phyloP scores from a whole-genome alignment of 495 filamentous ascomycete genomes.

The Aspergillus kassunensis region DNA sequence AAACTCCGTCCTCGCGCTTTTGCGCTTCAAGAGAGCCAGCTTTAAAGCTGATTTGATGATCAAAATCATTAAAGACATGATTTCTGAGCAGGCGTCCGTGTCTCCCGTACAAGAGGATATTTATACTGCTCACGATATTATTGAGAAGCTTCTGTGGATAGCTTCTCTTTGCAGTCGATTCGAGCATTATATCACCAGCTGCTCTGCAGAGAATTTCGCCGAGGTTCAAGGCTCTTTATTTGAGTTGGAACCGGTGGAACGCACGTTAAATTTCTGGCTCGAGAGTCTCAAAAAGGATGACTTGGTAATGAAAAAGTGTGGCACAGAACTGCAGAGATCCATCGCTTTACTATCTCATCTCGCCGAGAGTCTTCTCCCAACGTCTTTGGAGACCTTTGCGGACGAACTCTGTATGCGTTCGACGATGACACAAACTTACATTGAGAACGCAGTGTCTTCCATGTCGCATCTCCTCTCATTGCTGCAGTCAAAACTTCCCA shows the following conservation, averaged over 20 bases:
- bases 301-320: constrained; percentile 77
- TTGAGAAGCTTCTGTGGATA: constrained; percentile 86
- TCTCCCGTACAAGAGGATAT: constrained; percentile 66
- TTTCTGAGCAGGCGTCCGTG: constrained; percentile 51
- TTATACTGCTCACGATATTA: constrained; percentile 70
- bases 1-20: constrained; percentile 77
- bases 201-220: constrained; percentile 70
- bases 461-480: constrained; percentile 60
- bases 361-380: constrained; percentile 71
- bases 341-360: constrained; percentile 85
- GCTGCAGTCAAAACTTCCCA: constrained; percentile 56
- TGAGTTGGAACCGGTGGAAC: constrained; percentile 90
- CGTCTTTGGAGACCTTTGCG: constrained; percentile 70
- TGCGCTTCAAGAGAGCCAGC: constrained; percentile 81
- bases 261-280: constrained; percentile 84
- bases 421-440: constrained; percentile 75
- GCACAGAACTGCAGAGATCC: constrained; percentile 68
- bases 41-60: constrained; percentile 84
- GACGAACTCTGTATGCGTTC: constrained; percentile 71
- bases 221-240: constrained; percentile 72
- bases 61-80: constrained; percentile 71
- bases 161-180: constrained; percentile 79
- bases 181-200: constrained; percentile 68
- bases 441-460: constrained; percentile 71
- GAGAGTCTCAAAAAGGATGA: constrained; percentile 80